Conservation (phyloP, 305 asterid genomes). For the Andrographis paniculata region DNA sequence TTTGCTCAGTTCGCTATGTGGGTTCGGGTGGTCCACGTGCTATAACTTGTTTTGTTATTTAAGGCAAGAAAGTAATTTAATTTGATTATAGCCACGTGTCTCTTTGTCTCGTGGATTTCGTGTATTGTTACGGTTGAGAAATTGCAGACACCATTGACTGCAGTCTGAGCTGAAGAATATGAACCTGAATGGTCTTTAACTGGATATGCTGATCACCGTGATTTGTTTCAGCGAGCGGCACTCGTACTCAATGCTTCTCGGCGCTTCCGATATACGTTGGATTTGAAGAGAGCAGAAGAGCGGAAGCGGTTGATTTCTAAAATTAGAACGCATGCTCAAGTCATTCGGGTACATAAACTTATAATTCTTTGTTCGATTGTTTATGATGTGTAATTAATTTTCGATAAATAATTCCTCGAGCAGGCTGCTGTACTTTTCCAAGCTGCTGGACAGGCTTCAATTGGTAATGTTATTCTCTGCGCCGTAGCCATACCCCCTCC, state of each 20-base stretch:
- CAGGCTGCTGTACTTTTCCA: constrained; percentile 95
- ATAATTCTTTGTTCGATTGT: constrained; percentile 4
- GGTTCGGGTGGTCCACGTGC: background rate
- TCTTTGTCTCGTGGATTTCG: background rate
- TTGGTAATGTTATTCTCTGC: constrained; percentile 30
- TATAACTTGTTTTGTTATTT: background rate
- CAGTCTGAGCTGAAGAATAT: background rate
- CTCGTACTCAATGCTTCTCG: constrained; percentile 93
- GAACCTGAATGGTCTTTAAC: background rate
- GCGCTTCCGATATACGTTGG: constrained; percentile 88
- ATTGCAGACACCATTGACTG: background rate
- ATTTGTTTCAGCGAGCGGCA: constrained; percentile 80
- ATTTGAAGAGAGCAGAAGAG: constrained; percentile 90
- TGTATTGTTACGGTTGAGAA: background rate
- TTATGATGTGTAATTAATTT: background rate
- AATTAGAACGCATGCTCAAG: constrained; percentile 92
- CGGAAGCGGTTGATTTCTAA: constrained; percentile 62
- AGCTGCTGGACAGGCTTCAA: constrained; percentile 43
- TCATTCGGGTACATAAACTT: constrained; percentile 54
- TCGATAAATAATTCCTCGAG: constrained; percentile 19
- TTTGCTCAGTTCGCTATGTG: background rate
- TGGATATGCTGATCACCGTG: background rate
- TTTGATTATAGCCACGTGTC: background rate
- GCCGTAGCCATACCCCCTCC: no score
- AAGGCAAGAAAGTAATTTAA: background rate